Evolutionary conservation across 768 basidiomycete species (phyloP), one percentile per base, ranked within the genome.

Genomic region (Suillus clintonianus): DNA sequence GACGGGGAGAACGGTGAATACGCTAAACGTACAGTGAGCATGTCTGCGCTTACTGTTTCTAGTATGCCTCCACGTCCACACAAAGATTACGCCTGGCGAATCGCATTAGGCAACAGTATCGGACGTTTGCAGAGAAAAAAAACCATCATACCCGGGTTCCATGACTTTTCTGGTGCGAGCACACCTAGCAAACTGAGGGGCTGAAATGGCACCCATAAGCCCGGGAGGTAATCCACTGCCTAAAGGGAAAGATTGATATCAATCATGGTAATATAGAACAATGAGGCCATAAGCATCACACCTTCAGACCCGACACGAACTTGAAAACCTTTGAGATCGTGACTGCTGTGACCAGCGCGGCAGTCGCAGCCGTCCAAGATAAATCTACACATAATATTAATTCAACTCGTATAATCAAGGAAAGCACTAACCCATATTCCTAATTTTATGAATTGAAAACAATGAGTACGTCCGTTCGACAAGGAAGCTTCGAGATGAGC

Each of bases 41-140:
- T 36, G 27, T 32, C 17, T 1, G 34, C 11, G 30, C 64, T 27
- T 48, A 63, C 70, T 34, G 27, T 70, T 72, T 34, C 37, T 71
- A 7, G 53, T 62, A 50, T 67, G 67, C 61, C 69, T 70, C 71
- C 68, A 72, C 39, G 64, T 63, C 71, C 71, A 74, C 27, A 67
- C 51, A 42, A 72, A 72, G 3, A 59, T 19, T 4, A 59, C 6
- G 13, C 71, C 69, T 71, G 5, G 15, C 36, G 45, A 19, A 64
- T 36, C 30, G 14, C 4, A 36, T 39, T 43, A 27, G 60, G 5
- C 27, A 9, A 27, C 27, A 47, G 5, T 27, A 27, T 27, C 34
- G 5, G 14, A 36, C 10, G 34, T 34, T 14, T 27, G 27, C 7
- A 13, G n/a, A 27, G 27, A 34, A n/a, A 32, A 32, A 41, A 17